A percentile compares a stretch with the other conserved stretches of the same genome.
phyloP scores from a whole-genome alignment of 495 filamentous ascomycete genomes.

The Annulohypoxylon nitens region DNA sequence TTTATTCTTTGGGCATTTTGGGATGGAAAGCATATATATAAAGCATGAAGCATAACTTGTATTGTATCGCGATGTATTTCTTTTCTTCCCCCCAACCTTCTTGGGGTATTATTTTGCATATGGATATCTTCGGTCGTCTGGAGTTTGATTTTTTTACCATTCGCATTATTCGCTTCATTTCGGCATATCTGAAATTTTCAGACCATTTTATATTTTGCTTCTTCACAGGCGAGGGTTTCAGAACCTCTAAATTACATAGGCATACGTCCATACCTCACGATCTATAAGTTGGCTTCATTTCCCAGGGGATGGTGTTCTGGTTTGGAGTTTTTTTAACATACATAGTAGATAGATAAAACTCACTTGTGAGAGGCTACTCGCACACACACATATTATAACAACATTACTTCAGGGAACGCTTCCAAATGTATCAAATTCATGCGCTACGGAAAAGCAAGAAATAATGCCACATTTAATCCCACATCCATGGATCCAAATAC shows the following conservation, averaged over 20 bases:
- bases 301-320: neutral
- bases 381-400: neutral
- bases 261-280: neutral
- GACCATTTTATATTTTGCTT: neutral
- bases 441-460: conserved; percentile 23
- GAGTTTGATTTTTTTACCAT: neutral
- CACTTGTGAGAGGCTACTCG: neutral
- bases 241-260: neutral
- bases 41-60: conserved; percentile 9
- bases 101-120: neutral
- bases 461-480: conserved; percentile 38
- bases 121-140: neutral
- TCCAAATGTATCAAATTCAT: conserved; percentile 30
- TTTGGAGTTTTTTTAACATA: neutral
- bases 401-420: conserved; percentile 8
- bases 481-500: conserved; percentile 37
- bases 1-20: neutral
- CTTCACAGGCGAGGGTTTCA: neutral
- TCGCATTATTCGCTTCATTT: neutral
- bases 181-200: neutral
- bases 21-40: neutral
- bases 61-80: conserved; percentile 10
- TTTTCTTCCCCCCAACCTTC: neutral
- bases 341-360: conserved; percentile 1
- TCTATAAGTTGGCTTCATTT: neutral